A percentile compares a stretch with the other conserved stretches of the same genome.
phyloP scores from a whole-genome alignment of 2,329 filamentous ascomycete species.

The Fusarium sp. region DNA sequence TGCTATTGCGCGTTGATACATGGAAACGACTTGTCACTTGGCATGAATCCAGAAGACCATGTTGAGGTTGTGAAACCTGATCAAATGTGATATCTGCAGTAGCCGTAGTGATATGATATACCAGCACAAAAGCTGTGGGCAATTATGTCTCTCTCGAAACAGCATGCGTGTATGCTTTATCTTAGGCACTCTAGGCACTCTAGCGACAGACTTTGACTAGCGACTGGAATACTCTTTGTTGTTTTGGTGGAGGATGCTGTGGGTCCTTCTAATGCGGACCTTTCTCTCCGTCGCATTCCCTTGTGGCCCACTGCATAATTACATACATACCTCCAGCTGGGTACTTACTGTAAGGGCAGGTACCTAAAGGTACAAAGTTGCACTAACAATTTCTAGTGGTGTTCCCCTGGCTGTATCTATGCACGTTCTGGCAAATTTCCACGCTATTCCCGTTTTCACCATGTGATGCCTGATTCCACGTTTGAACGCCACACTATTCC shows the following conservation, averaged over 20 bases:
- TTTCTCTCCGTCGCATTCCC: slow-evolving; percentile 36
- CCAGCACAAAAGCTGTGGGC: slow-evolving; percentile 2
- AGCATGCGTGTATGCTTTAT: no score
- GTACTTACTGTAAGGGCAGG: no score
- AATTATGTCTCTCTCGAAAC: slow-evolving; percentile 9
- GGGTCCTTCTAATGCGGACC: slow-evolving; percentile 28
- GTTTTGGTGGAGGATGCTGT: background rate
- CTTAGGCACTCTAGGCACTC: no score
- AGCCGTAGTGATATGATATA: background rate
- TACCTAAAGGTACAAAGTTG: slow-evolving; percentile 36
- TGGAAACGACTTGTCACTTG: background rate
- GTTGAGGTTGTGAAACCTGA: slow-evolving; percentile 15
- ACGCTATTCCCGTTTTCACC: slow-evolving; percentile 3
- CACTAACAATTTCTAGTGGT: slow-evolving; percentile 36
- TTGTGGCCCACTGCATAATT: background rate
- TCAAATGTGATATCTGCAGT: slow-evolving; percentile 11
- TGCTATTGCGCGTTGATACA: background rate
- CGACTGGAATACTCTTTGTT: background rate
- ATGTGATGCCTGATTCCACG: slow-evolving; percentile 12
- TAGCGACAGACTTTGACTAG: slow-evolving; percentile 8
- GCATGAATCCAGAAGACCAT: background rate
- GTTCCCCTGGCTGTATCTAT: slow-evolving; percentile 8
- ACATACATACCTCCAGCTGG: no score
- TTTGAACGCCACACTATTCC: slow-evolving; percentile 14
- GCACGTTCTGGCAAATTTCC: background rate